Evolutionary conservation across 1,139 yeast genomes (phyloP), one percentile per base, ranked within the genome.

Genomic region (Kluyveromyces marxianus): DNA sequence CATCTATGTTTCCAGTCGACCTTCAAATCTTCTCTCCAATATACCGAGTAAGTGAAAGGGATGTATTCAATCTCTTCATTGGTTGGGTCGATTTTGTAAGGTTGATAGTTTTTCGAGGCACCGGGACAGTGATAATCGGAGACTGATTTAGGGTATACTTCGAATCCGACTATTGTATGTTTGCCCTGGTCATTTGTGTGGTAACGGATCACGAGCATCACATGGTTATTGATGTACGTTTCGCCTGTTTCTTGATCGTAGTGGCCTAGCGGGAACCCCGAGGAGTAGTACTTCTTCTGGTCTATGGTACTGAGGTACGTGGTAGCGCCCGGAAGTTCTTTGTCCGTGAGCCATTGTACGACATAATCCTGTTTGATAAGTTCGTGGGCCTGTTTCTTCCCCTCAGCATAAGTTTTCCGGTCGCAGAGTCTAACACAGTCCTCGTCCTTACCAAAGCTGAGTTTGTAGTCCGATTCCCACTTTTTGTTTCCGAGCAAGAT

Each of bases 241-340:
- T 74, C 66, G 24, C 74, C 83, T 1, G 62, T 56, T 45, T 76
- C 75, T 46, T 75, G 67, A 42, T 63, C 66, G 4, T 77, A 77
- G 54, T 77, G 82, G 0, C 97, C 97, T 40, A 89, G 62, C 1
- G 95, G 90, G 67, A 88, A 89, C 1, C 96, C 97, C 2, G 95
- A 80, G 3, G 89, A 85, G 57, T 88, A 88, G 63, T 83, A 85
- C 59, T 86, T 83, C 49, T 71, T 71, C 37, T 76, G 69, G 37
- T 74, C 75, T 41, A 75, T 77, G 4, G 79, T 73, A 5, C 85
- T 79, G 33, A 82, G 77, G 58, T 83, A 85, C 0, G 95, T 85
- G 3, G 96, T 87, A 3, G 96, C 94, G 3, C 94, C 95, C 0
- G 96, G 96, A 36, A 89, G 68, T 33, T 58, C 63, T 24, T 83